Conservation (phyloP, 768 basidiomycete species). For the Termitomyces sp. region DNA sequence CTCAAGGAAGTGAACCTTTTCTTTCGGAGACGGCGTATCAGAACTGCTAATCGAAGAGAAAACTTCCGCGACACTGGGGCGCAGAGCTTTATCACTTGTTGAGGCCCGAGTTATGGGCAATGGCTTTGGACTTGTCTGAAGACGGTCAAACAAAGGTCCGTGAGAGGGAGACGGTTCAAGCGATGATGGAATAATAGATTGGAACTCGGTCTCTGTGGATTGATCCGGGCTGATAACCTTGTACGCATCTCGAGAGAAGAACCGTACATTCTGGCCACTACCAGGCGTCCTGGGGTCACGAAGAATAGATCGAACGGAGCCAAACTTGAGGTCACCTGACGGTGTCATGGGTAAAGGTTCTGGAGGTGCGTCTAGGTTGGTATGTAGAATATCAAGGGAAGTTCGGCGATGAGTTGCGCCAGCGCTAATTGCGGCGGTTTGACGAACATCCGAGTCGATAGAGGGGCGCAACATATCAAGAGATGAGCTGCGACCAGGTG, state of each 20-base stretch:
- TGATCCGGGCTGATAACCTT: slow-evolving; percentile 61
- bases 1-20: slow-evolving; percentile 18
- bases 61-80: slow-evolving; percentile 43
- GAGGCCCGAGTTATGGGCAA: slow-evolving; percentile 25
- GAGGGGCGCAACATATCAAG: slow-evolving; percentile 25
- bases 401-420: slow-evolving; percentile 23
- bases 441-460: slow-evolving; percentile 3
- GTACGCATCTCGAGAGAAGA: slow-evolving; percentile 67
- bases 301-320: slow-evolving; percentile 67
- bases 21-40: slow-evolving; percentile 10
- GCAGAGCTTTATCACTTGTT: slow-evolving; percentile 27
- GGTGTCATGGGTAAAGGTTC: slow-evolving; percentile 20
- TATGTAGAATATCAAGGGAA: slow-evolving; percentile 33
- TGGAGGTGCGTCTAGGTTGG: slow-evolving; percentile 13
- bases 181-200: slow-evolving; percentile 22
- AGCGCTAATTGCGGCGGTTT: slow-evolving; percentile 10
- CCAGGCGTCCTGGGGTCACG: slow-evolving; percentile 68
- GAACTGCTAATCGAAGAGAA: slow-evolving; percentile 37
- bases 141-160: slow-evolving; percentile 24
- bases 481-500: slow-evolving; percentile 22
- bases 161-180: slow-evolving; percentile 14
- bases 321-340: slow-evolving; percentile 29
- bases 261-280: slow-evolving; percentile 75
- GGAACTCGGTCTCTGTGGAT: slow-evolving; percentile 38
- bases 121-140: slow-evolving; percentile 19